Evolutionary conservation across 768 basidiomycete species (phyloP).

Genomic region (Rhizopogon sp.): DNA sequence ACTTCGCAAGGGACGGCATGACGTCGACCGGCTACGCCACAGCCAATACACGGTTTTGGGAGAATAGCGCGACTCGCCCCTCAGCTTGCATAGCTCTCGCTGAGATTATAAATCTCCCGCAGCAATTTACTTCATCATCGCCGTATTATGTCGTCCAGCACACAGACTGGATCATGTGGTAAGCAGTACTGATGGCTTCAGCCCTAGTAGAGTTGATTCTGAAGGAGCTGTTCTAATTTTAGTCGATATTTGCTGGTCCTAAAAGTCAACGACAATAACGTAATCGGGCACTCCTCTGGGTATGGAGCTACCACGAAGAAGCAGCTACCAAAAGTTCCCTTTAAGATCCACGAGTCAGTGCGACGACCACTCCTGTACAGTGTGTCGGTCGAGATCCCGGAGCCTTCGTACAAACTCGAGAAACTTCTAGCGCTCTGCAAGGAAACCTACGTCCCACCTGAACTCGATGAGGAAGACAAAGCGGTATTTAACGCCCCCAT

Average conservation of each 20-base stretch:
- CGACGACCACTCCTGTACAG: background rate
- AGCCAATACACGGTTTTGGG: constrained; percentile 35
- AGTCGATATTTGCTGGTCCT: constrained; percentile 64
- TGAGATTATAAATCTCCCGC: constrained; percentile 61
- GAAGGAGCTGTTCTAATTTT: background rate
- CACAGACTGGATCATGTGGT: constrained; percentile 72
- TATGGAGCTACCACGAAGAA: background rate
- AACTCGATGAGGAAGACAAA: constrained; percentile 46
- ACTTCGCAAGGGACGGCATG: constrained; percentile 55
- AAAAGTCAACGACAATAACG: constrained; percentile 10
- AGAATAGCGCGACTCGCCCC: constrained; percentile 44
- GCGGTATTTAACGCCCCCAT: constrained; percentile 32
- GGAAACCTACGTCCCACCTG: constrained; percentile 36
- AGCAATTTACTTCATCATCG: constrained; percentile 44
- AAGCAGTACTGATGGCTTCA: constrained; percentile 19
- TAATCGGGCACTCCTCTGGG: no score
- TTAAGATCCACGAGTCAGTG: constrained; percentile 44
- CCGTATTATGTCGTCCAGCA: constrained; percentile 60
- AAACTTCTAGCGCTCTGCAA: constrained; percentile 38
- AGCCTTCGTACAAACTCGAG: constrained; percentile 51
- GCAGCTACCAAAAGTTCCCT: constrained; percentile 22
- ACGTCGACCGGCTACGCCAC: constrained; percentile 45
- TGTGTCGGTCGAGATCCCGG: constrained; percentile 47
- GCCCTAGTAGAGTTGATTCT: background rate
- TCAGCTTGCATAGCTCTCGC: constrained; percentile 52